Evolutionary conservation across 208 protist genomes (phyloP).

Genomic region (Trypanosoma brucei): DNA sequence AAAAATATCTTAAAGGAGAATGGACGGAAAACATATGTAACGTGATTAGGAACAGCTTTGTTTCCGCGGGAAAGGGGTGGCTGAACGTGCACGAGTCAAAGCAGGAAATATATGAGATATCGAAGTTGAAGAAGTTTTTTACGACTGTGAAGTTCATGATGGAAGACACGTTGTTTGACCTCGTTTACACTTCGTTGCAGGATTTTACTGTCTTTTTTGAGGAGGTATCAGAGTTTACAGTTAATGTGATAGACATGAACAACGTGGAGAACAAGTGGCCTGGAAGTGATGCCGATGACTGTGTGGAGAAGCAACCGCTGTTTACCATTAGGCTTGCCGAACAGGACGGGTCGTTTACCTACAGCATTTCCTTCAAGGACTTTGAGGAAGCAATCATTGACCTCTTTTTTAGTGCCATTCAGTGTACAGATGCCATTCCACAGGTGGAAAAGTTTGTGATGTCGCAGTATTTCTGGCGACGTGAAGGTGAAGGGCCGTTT

Average conservation of each 20-base stretch:
- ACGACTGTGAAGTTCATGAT: constrained; percentile 97
- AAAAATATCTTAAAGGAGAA: constrained; percentile 82
- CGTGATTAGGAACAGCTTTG: constrained; percentile 82
- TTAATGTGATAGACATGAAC: constrained; percentile 87
- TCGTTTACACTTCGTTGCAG: constrained; percentile 87
- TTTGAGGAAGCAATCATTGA: constrained; percentile 85
- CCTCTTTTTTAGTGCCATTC: constrained; percentile 86
- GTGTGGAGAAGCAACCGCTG: constrained; percentile 91
- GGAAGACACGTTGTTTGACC: constrained; percentile 92
- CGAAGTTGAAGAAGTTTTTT: constrained; percentile 97
- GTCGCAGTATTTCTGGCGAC: constrained; percentile 91
- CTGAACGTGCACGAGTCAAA: constrained; percentile 94
- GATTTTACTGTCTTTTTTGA: constrained; percentile 89
- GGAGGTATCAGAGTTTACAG: constrained; percentile 87
- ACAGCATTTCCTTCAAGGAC: constrained; percentile 80
- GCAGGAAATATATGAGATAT: constrained; percentile 95
- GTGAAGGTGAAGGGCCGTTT: constrained; percentile 88
- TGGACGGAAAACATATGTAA: constrained; percentile 90
- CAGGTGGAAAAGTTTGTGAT: constrained; percentile 93
- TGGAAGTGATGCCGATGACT: constrained; percentile 88
- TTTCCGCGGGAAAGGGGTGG: constrained; percentile 97
- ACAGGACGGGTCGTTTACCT: constrained; percentile 74
- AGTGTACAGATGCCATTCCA: constrained; percentile 85
- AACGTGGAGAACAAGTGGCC: constrained; percentile 86
- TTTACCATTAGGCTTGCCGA: constrained; percentile 90